These are phyloP conservation scores for Penicillium concentricum DNA, from an alignment of 2,329 filamentous ascomycete genomes.

Conservation along the genomic window DNA sequence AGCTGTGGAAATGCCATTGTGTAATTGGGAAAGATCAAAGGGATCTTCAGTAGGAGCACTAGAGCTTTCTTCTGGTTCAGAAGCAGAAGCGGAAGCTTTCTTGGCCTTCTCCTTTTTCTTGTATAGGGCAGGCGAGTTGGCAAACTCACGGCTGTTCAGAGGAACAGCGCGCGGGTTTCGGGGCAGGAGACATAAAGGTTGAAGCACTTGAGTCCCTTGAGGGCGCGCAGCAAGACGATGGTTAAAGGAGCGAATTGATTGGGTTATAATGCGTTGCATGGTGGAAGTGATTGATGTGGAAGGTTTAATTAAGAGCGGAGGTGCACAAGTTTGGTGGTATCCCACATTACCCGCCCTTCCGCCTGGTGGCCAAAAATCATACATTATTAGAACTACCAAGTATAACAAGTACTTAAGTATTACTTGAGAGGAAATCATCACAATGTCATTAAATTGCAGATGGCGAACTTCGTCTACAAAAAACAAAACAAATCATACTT, in stretches of 20 bases:
- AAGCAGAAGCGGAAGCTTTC: conserved; percentile 38
- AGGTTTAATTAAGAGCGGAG: not conserved
- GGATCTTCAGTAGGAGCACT: conserved; percentile 50
- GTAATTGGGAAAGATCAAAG: conserved; percentile 59
- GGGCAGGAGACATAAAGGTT: not conserved
- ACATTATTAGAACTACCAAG: not conserved
- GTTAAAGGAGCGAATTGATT: not conserved
- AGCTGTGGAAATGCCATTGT: conserved; percentile 55
- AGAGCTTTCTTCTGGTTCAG: conserved; percentile 30
- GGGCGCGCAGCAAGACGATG: not conserved
- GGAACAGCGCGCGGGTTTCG: not conserved
- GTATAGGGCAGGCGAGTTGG: conserved; percentile 39
- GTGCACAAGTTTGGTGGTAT: not conserved
- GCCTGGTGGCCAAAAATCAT: not conserved
- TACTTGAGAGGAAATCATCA: conserved; percentile 22
- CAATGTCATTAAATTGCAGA: conserved; percentile 35
- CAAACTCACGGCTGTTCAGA: conserved; percentile 36
- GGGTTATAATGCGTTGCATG: conserved; percentile 17
- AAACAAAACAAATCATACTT: conserved; percentile 27
- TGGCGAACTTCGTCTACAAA: conserved; percentile 32
- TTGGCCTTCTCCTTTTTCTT: conserved; percentile 59
- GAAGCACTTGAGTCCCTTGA: not conserved
- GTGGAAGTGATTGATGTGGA: not conserved
- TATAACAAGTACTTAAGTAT: not conserved
- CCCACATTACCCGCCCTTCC: not conserved